phyloP scores from a whole-genome alignment of 306 rosid species.

The Fagus sylvatica region DNA sequence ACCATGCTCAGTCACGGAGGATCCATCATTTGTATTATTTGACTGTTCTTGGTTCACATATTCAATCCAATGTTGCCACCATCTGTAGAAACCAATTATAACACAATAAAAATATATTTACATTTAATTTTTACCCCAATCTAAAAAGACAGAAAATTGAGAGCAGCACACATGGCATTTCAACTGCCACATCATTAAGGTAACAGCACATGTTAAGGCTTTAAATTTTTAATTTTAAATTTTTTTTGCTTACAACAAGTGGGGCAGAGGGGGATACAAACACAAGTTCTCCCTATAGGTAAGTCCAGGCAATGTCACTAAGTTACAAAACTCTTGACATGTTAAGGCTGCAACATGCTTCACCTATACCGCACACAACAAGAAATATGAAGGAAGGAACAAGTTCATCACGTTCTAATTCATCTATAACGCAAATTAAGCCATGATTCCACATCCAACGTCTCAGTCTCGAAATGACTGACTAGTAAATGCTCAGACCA shows the following conservation, averaged over 20 bases:
- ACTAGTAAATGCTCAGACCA: too few species aligned
- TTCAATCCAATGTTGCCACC: slow-evolving; percentile 99
- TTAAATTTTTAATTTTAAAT: neutral
- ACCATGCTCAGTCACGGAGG: slow-evolving; percentile 60
- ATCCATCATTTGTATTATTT: slow-evolving; percentile 60
- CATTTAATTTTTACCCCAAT: neutral
- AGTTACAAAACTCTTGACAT: neutral
- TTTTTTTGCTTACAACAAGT: too few species aligned
- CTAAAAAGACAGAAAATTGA: neutral
- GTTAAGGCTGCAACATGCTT: neutral
- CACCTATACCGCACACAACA: neutral
- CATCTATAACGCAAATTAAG: neutral
- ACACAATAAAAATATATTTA: neutral
- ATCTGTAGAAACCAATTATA: slow-evolving; percentile 49
- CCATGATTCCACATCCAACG: neutral
- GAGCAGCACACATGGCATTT: neutral
- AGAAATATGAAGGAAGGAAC: neutral
- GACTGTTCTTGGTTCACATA: slow-evolving; percentile 93
- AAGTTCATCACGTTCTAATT: neutral
- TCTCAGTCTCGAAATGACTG: too few species aligned
- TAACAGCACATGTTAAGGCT: neutral
- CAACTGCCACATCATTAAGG: neutral
- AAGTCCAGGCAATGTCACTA: too few species aligned
- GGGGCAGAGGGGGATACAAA: too few species aligned
- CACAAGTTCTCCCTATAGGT: too few species aligned